phyloP scores from a whole-genome alignment of 495 filamentous ascomycete genomes.

The Penicillium arizonense region DNA sequence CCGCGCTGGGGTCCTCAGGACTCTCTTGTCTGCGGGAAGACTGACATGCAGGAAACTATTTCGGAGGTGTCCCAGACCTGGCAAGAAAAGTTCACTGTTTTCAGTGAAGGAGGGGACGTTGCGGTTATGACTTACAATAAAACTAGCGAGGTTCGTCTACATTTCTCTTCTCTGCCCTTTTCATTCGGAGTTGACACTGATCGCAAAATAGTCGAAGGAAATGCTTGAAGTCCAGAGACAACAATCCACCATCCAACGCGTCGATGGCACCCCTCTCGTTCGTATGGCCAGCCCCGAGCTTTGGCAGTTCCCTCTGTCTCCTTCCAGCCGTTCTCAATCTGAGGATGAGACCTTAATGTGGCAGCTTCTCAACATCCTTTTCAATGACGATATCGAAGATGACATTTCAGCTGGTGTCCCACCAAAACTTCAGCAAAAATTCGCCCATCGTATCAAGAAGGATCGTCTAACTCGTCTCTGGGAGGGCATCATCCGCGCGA shows the following conservation, averaged over 20 bases:
- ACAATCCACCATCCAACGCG: constrained; percentile 32
- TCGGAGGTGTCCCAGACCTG: constrained; percentile 28
- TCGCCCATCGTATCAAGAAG: constrained; percentile 51
- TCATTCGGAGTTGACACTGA: constrained; percentile 4
- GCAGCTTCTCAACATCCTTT: constrained; percentile 77
- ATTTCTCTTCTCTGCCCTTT: neutral
- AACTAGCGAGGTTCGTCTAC: constrained; percentile 22
- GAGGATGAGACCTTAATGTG: constrained; percentile 42
- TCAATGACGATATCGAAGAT: constrained; percentile 62
- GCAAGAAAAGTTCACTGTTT: constrained; percentile 35
- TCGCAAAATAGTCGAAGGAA: constrained; percentile 20
- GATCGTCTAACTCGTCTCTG: constrained; percentile 49
- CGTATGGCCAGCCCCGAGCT: constrained; percentile 34
- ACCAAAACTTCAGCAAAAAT: constrained; percentile 36
- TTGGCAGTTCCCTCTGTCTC: constrained; percentile 33
- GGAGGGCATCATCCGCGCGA: constrained; percentile 47
- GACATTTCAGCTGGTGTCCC: constrained; percentile 45
- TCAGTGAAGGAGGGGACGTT: constrained; percentile 38
- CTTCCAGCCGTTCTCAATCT: constrained; percentile 18
- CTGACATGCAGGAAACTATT: constrained; percentile 21
- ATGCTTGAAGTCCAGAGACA: constrained; percentile 39
- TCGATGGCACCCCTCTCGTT: constrained; percentile 41
- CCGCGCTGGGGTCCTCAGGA: constrained; percentile 78
- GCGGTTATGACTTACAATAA: constrained; percentile 28
- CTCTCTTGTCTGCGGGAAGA: constrained; percentile 61